Evolutionary conservation across 305 asterid species (phyloP), one percentile per base, ranked within the genome.

Genomic region (Nicotiana rustica): DNA sequence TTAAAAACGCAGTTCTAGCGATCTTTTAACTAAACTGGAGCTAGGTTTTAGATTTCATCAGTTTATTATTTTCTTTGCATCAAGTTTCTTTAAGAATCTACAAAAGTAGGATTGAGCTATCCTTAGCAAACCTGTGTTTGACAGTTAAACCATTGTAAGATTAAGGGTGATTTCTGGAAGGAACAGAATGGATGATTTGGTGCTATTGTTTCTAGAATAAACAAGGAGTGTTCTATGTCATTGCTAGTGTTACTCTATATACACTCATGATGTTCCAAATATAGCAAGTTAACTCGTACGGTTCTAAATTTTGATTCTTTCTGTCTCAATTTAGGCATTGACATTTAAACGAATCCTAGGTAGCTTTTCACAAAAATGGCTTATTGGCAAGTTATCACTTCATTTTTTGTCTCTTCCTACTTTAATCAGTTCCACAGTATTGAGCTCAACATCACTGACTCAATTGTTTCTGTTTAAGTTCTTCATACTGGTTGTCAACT

Each of bases 181-280:
- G 31, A 36, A 71, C 29, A 70, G n/a, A 70, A 18, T 56, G 47
- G 59, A 18, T 70, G 78, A 70, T 71, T 71, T 71, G n/a, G 1
- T 71, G 36, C 12, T 44, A 19, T 71, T 19, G 78, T 6, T 71
- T 44, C 78, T 70, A 44, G 60, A 70, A n/a, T 70, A 70, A 57
- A 44, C 18, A 35, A 71, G 60, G 78, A 5, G 21, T 71, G 3
- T 44, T 71, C 78, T 44, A 44, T 44, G 60, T 71, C 36, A 44
- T 70, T 44, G 59, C 25, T 71, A 70, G 33, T 69, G 13, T 69
- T 69, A 41, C 56, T 36, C 31, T n/a, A 29, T 69, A 18, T 36
- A n/a, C 17, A 38, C 2, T 44, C 60, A 18, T 44, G 36, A 18
- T 44, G 60, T 70, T 70, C 60, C 60, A 41, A 70, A 70, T 57